These are phyloP conservation scores for Celoporthe dispersa DNA, from an alignment of 2,329 filamentous ascomycete species.

Conservation along the genomic window DNA sequence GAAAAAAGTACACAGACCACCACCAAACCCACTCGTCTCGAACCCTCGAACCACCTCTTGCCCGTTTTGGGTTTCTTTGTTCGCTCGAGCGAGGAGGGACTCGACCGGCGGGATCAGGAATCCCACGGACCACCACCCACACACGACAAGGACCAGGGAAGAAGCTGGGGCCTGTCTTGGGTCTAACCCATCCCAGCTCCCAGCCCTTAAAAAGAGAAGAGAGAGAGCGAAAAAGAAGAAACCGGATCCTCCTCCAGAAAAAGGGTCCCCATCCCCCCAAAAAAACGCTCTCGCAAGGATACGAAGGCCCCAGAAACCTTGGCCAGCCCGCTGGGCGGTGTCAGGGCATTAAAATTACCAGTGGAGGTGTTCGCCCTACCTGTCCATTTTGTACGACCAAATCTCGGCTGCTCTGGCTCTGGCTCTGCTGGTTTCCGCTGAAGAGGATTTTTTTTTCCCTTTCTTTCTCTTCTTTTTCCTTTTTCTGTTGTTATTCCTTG, in stretches of 20 bases:
- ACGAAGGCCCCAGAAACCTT: constrained; percentile 12
- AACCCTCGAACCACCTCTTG: neutral
- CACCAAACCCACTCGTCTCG: no score
- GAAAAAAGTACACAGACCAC: constrained; percentile 9
- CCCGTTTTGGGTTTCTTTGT: neutral
- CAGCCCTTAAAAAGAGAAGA: neutral
- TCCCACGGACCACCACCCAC: constrained; percentile 3
- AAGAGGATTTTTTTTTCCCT: constrained; percentile 7
- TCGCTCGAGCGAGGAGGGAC: neutral
- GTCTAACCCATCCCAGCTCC: constrained; percentile 3
- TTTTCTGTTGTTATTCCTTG: neutral
- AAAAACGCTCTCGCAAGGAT: constrained; percentile 11
- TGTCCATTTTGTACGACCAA: constrained; percentile 27
- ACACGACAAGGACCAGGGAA: neutral
- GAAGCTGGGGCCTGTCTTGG: constrained; percentile 1
- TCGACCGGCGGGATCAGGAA: constrained; percentile 5
- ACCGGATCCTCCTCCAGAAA: constrained; percentile 5
- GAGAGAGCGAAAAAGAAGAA: neutral
- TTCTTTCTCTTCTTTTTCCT: no score
- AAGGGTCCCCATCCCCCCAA: neutral
- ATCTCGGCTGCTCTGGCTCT: constrained; percentile 28
- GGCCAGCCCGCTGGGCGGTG: constrained; percentile 9
- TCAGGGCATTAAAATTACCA: constrained; percentile 22
- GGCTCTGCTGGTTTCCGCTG: constrained; percentile 6
- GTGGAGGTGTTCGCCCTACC: constrained; percentile 25